phyloP scores from a whole-genome alignment of 2,329 filamentous ascomycete species.

The Epicoccum nigrum region DNA sequence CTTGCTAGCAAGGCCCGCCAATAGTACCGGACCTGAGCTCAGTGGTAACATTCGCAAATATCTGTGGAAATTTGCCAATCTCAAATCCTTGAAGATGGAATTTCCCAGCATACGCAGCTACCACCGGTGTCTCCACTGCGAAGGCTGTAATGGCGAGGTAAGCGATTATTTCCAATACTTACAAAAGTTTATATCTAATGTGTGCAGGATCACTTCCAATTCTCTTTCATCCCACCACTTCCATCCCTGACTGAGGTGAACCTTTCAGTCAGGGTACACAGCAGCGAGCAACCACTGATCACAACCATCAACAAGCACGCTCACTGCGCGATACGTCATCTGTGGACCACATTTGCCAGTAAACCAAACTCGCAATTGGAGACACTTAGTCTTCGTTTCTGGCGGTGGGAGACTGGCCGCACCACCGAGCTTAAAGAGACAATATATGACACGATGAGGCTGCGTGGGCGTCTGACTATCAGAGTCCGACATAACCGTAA shows the following conservation, averaged over 20 bases:
- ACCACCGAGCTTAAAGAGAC: neutral
- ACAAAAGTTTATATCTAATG: neutral
- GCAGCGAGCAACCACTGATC: neutral
- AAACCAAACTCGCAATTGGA: conserved; percentile 1
- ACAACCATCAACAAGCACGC: conserved; percentile 11
- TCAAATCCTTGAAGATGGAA: conserved; percentile 1
- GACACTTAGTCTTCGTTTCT: conserved; percentile 13
- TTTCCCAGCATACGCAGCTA: conserved; percentile 1
- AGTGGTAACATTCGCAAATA: conserved; percentile 2
- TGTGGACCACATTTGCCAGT: conserved; percentile 9
- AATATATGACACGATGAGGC: neutral
- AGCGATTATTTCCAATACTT: neutral
- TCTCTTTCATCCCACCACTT: conserved; percentile 5
- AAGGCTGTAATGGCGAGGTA: conserved; percentile 1
- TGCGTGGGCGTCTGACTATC: neutral
- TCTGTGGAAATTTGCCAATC: neutral
- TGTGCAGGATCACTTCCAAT: neutral
- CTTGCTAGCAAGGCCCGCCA: neutral
- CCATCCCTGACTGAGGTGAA: conserved; percentile 2
- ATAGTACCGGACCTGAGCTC: neutral
- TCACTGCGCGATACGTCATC: conserved; percentile 10
- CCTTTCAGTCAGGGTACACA: neutral
- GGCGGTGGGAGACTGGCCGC: conserved; percentile 17
- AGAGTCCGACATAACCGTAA: neutral
- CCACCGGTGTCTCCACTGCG: conserved; percentile 1